Conservation (phyloP, 2,329 filamentous ascomycete genomes). For the Fusarium sambucinum region DNA sequence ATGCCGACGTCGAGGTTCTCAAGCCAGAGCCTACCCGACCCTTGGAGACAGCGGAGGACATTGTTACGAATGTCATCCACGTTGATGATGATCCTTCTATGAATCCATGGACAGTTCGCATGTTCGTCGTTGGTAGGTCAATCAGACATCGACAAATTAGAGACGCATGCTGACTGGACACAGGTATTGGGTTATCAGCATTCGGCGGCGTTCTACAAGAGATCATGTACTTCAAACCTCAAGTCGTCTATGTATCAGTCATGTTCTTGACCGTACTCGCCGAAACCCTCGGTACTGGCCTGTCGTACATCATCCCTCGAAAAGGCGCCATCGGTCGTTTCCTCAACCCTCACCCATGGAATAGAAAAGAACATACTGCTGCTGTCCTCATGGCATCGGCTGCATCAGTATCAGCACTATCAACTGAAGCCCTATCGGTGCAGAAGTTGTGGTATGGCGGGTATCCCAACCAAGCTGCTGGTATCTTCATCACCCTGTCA, state of each 20-base stretch:
- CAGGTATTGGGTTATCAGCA: conserved; percentile 39
- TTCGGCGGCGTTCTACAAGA: conserved; percentile 43
- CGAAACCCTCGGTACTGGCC: conserved; percentile 26
- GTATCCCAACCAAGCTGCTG: conserved; percentile 54
- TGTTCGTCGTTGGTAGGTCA: conserved; percentile 39
- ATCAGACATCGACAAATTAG: fast-evolving
- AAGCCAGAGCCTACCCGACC: conserved; percentile 10
- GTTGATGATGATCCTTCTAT: conserved; percentile 42
- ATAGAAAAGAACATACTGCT: conserved; percentile 50
- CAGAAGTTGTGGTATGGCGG: conserved; percentile 61
- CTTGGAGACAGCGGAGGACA: conserved; percentile 34
- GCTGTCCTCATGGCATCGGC: conserved; percentile 59
- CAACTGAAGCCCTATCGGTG: conserved; percentile 57
- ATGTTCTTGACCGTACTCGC: conserved; percentile 45
- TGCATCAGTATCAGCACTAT: conserved; percentile 50
- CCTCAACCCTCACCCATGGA: conserved; percentile 39
- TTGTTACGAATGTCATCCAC: conserved; percentile 44
- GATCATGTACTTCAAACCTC: conserved; percentile 46
- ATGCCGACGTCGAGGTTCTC: conserved; percentile 14
- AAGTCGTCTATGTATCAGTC: conserved; percentile 41
- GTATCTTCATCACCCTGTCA: conserved; percentile 60
- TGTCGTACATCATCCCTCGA: conserved; percentile 30
- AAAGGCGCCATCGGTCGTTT: conserved; percentile 22
- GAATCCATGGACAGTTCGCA: conserved; percentile 45
- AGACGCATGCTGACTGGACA: not conserved